Evolutionary conservation across 441 rosid species (phyloP).

Genomic region (Biscutella auriculata): DNA sequence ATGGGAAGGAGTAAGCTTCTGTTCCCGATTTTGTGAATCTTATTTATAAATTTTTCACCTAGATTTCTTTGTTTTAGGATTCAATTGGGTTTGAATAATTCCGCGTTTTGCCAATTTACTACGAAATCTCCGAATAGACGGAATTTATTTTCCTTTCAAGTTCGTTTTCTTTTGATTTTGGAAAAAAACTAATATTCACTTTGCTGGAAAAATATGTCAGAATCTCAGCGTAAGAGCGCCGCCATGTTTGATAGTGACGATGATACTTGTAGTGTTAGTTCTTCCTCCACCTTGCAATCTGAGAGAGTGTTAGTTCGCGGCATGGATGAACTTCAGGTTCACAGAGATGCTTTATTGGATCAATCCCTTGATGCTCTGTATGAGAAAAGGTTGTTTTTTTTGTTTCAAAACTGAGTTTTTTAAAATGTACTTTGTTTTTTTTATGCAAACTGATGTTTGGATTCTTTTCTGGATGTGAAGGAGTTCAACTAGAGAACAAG

Average conservation of each 20-base stretch:
- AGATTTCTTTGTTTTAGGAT: neutral
- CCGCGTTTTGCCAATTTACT: neutral
- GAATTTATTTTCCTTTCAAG: neutral
- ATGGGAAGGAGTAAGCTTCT: constrained; percentile 68
- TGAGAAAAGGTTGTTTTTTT: constrained; percentile 50
- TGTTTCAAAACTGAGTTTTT: neutral
- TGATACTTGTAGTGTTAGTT: constrained; percentile 67
- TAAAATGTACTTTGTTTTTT: neutral
- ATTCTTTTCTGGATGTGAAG: constrained; percentile 27
- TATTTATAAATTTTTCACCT: neutral
- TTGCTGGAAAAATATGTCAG: constrained; percentile 20
- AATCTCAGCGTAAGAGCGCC: constrained; percentile 41
- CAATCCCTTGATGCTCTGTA: constrained; percentile 76
- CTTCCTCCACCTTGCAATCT: constrained; percentile 57
- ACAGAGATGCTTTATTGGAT: constrained; percentile 55
- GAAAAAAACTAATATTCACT: neutral
- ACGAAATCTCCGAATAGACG: too few species aligned
- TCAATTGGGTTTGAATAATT: neutral
- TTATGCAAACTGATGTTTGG: neutral
- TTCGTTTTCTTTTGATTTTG: neutral
- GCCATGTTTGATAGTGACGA: constrained; percentile 56
- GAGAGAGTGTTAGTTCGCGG: constrained; percentile 39
- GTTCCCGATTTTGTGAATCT: neutral
- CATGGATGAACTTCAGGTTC: constrained; percentile 49
- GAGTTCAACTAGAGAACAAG: constrained; percentile 80